A percentile compares a stretch with the other conserved stretches of the same genome.
Evolutionary conservation across 1,139 yeast species (phyloP).

Genomic region (Zygotorulaspora mrakii): DNA sequence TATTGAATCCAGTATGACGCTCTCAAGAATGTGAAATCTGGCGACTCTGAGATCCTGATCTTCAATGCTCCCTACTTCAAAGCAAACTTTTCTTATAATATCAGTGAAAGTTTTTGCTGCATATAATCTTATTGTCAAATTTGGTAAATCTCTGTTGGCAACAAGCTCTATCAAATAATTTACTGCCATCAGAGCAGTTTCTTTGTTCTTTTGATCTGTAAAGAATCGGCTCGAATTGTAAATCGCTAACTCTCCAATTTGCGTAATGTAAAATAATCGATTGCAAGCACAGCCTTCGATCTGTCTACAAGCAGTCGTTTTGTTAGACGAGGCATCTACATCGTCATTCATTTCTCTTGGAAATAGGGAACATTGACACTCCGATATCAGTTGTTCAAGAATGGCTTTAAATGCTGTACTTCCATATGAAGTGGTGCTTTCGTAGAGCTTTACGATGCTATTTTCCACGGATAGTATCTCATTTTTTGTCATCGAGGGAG

Average conservation of each 20-base stretch:
- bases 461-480: slow-evolving; percentile 55
- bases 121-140: slow-evolving; percentile 45
- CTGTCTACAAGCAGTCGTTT: neutral
- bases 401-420: slow-evolving; percentile 47
- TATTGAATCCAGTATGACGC: slow-evolving; percentile 23
- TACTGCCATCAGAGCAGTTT: slow-evolving; percentile 47
- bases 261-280: slow-evolving; percentile 38
- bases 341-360: slow-evolving; percentile 17
- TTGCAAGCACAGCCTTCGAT: slow-evolving; percentile 36
- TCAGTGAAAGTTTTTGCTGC: slow-evolving; percentile 49
- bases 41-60: slow-evolving; percentile 16
- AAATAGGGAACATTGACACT: slow-evolving; percentile 39
- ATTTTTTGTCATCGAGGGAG: slow-evolving; percentile 34
- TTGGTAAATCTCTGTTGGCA: slow-evolving; percentile 38
- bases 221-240: slow-evolving; percentile 52
- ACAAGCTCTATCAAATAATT: slow-evolving; percentile 48
- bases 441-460: slow-evolving; percentile 57
- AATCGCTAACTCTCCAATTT: slow-evolving; percentile 45
- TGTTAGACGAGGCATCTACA: slow-evolving; percentile 6
- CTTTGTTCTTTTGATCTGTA: slow-evolving; percentile 32
- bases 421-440: slow-evolving; percentile 56
- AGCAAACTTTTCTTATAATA: slow-evolving; percentile 47
- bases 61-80: slow-evolving; percentile 39
- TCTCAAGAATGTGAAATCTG: slow-evolving; percentile 23
- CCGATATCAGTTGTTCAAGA: slow-evolving; percentile 43